Conservation (phyloP, 208 protist species). For the Trypanosomatidae sp. region DNA sequence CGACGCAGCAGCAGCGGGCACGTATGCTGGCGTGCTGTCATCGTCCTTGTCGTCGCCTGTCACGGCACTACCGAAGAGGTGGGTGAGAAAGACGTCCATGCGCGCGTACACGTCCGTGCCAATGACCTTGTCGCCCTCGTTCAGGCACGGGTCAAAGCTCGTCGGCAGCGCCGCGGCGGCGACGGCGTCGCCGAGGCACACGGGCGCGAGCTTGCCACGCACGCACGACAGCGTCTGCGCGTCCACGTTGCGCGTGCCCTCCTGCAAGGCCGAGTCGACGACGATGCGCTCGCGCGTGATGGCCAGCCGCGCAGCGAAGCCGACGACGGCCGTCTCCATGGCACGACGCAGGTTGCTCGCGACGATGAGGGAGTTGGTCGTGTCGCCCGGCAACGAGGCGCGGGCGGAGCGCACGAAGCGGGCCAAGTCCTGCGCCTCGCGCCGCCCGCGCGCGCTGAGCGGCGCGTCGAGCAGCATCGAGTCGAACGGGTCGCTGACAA, state of each 20-base stretch:
- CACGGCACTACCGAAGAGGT: constrained; percentile 42
- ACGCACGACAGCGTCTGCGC: constrained; percentile 77
- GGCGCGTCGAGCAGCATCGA: constrained; percentile 87
- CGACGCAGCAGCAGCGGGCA: no score
- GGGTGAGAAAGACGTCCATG: constrained; percentile 69
- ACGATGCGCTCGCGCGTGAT: constrained; percentile 60
- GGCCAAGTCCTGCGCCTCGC: constrained; percentile 53
- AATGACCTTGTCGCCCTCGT: constrained; percentile 61
- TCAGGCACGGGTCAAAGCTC: constrained; percentile 52
- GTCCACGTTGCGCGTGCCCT: constrained; percentile 87
- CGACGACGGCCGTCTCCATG: constrained; percentile 75
- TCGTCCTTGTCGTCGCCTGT: constrained; percentile 5
- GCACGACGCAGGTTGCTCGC: constrained; percentile 80
- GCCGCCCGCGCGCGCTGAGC: constrained; percentile 55
- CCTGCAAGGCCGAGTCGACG: constrained; percentile 79
- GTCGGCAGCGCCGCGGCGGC: constrained; percentile 18
- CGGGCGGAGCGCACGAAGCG: constrained; percentile 49
- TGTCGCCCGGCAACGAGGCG: constrained; percentile 43
- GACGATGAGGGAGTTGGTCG: constrained; percentile 50
- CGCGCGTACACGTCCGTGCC: constrained; percentile 55
- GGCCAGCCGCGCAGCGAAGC: constrained; percentile 33
- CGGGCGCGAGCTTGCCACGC: constrained; percentile 49
- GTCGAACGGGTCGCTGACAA: constrained; percentile 65
- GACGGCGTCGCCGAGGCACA: constrained; percentile 25
- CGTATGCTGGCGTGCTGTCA: neutral